Base-by-base conservation (phyloP, 2,329 filamentous ascomycete species). In the Colletotrichum caudatum region DNA sequence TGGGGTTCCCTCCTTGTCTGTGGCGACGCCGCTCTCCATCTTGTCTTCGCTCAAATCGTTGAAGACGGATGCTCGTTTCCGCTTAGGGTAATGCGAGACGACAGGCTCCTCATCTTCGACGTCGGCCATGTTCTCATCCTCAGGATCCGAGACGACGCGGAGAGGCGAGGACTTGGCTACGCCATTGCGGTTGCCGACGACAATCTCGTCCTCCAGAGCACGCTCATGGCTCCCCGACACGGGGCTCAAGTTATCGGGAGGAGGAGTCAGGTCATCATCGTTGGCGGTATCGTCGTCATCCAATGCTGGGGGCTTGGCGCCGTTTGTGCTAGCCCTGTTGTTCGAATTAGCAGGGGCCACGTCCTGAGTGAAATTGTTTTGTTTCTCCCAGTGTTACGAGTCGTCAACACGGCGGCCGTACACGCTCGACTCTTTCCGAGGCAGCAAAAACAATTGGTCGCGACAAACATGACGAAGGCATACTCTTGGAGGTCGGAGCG, bases 161-260 rank as follows among this genome's bases (percentile, higher is more conserved):
- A 76, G 74, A 8, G 81, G 80, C 5, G 82, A 83, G 1, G 78
- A 76, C 71, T 82, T 84, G 59, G 76, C 76, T 12, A 75, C 70
- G 7, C 77, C 80, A 73, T 85, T 84, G 41, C 80, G 77, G 64
- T 83, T 82, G 20, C 83, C 83, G 8, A 88, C 86, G 9, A 89
- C 81, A 59, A 88, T 89, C 76, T 88, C 86, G 75, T 89, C 87
- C 66, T 86, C 83, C 2, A 85, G 73, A 37, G 80, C 78, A 59
- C 83, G 82, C 29, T 83, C 79, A 74, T 81, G 78, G 51, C 81
- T 78, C 54, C 81, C 82, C 9, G 83, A 82, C 14, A 84, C 77
- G 7, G 79, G 80, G 67, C 82, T 84, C 53, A 76, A 78, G 20
- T 78, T 78, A 29, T 84, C 82, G 0, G 82, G 81, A 6, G 82